These are phyloP conservation scores for Didymellaceae sp. DNA, from an alignment of 2,329 filamentous ascomycete species.

Conservation along the genomic window DNA sequence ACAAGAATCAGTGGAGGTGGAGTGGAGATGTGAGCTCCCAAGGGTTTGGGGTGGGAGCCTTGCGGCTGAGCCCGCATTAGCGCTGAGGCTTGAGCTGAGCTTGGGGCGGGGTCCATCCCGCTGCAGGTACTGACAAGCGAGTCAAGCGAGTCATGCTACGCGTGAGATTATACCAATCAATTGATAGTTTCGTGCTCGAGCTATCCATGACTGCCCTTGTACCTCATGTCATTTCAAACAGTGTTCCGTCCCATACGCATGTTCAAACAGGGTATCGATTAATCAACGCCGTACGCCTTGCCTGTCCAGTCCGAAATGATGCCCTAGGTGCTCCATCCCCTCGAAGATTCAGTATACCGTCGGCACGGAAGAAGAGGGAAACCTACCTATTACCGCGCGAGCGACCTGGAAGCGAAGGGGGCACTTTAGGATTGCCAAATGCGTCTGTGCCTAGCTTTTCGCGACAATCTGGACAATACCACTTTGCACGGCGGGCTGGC, in stretches of 20 bases:
- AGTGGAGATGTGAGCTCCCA: background rate
- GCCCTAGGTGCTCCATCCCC: slow-evolving; percentile 44
- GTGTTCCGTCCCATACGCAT: background rate
- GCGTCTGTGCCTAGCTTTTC: slow-evolving; percentile 36
- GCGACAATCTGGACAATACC: slow-evolving; percentile 81
- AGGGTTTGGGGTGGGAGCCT: background rate
- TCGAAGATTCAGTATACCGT: slow-evolving; percentile 40
- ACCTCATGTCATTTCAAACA: too few species aligned
- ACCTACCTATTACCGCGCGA: slow-evolving; percentile 44
- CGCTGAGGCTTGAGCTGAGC: too few species aligned
- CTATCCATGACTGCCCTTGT: background rate
- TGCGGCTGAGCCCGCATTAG: slow-evolving; percentile 12
- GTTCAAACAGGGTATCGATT: slow-evolving; percentile 13
- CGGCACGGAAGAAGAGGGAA: slow-evolving; percentile 23
- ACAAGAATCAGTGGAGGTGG: background rate
- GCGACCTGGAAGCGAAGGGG: slow-evolving; percentile 42
- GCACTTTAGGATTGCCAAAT: slow-evolving; percentile 42
- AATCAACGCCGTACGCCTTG: slow-evolving; percentile 6
- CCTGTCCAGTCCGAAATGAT: background rate
- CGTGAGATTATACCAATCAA: too few species aligned
- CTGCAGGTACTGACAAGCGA: slow-evolving; percentile 13
- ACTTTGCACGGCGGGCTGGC: slow-evolving; percentile 76
- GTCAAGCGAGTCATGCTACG: too few species aligned
- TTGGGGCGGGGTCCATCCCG: background rate
- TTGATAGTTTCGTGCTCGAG: too few species aligned